Percentiles rank a stretch among this genome's conserved stretches.
Conservation (phyloP, 1,284 basidiomycete species). For the Chondrostereum purpureum region DNA sequence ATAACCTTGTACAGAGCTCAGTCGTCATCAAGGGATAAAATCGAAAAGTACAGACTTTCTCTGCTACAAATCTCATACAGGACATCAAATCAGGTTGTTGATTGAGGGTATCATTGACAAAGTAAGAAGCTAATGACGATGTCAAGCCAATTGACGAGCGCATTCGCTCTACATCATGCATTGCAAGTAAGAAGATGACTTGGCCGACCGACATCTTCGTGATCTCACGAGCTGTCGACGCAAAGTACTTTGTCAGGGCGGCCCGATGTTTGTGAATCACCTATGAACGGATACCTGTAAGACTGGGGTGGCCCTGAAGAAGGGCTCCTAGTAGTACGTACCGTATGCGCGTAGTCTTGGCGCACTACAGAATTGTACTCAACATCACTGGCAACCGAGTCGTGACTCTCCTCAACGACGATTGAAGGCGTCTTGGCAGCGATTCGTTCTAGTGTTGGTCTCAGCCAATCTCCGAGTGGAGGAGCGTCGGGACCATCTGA, state of each 20-base stretch:
- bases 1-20: constrained; percentile 50
- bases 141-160: constrained; percentile 77
- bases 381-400: constrained; percentile 84
- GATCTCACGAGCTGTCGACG: constrained; percentile 67
- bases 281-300: constrained; percentile 36
- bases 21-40: constrained; percentile 5
- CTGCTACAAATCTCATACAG: constrained; percentile 83
- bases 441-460: constrained; percentile 74
- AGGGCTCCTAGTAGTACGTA: too few species aligned
- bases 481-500: constrained; percentile 40
- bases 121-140: constrained; percentile 83
- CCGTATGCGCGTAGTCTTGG: constrained; percentile 80
- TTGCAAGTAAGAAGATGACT: constrained; percentile 80
- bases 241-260: constrained; percentile 60
- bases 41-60: constrained; percentile 51
- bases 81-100: constrained; percentile 56
- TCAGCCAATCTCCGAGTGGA: constrained; percentile 69
- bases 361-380: constrained; percentile 92
- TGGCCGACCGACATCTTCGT: constrained; percentile 78
- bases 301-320: too few species aligned
- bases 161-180: constrained; percentile 88
- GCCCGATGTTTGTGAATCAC: constrained; percentile 65
- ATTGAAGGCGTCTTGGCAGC: constrained; percentile 85
- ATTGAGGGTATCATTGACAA: constrained; percentile 85
- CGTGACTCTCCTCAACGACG: constrained; percentile 77